Evolutionary conservation across 2,329 filamentous ascomycete species (phyloP), one percentile per base, ranked within the genome.

Genomic region (Sordariomycetes sp.): DNA sequence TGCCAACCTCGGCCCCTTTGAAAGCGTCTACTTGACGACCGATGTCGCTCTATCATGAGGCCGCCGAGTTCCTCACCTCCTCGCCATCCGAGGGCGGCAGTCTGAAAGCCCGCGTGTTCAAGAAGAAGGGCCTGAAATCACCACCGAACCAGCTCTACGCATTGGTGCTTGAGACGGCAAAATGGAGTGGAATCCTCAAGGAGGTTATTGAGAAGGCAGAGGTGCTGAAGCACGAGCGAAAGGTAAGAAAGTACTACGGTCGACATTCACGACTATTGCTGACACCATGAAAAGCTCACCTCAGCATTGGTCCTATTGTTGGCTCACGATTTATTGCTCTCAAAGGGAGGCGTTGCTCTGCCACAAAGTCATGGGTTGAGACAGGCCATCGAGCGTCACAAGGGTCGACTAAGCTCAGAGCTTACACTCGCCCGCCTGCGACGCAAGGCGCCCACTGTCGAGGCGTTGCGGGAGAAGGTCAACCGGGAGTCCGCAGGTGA

Each of bases 1-100:
- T n/a, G n/a, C n/a, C n/a, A n/a, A n/a, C n/a, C n/a, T n/a, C n/a
- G n/a, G n/a, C n/a, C n/a, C n/a, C n/a, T n/a, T n/a, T n/a, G n/a
- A n/a, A n/a, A n/a, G n/a, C n/a, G n/a, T n/a, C n/a, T n/a, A n/a
- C n/a, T n/a, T n/a, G n/a, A n/a, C n/a, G n/a, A n/a, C 17, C 25
- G 12, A 96, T 96, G 90, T 94, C 88, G 31, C 80, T 98, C 37
- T 98, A 98, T 57, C 83, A 94, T 55, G 92, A 96, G 64, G 83
- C 88, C 6, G 86, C 83, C 4, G 70, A 79, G 11, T 66, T 95
- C 23, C 63, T 98, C 36, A 62, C 73, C 2, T 71, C 74, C n/a
- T 61, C 68, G 4, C 44, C 47, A 1, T 40, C 45, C 8, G 45
- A 53, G 18, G 80, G 82, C n/a, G 86, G 86, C 14, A 94, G 86